These are phyloP conservation scores for Symbiodinium natans DNA, from an alignment of 73 alveolate genomes.

Conservation along the genomic window DNA sequence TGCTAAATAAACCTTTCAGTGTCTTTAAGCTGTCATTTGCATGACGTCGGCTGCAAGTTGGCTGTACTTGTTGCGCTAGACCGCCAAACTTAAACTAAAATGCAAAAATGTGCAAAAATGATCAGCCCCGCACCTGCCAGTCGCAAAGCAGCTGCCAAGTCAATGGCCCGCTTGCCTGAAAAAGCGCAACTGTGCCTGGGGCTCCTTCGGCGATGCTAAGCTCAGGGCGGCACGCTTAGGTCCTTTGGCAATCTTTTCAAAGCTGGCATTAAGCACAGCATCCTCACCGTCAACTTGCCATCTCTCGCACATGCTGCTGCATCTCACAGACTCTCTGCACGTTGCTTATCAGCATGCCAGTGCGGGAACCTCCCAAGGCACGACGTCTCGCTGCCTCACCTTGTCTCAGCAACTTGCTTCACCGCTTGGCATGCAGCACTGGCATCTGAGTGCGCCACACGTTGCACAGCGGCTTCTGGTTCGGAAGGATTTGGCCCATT, in stretches of 20 bases:
- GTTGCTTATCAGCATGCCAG: not conserved
- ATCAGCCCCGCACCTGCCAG: not conserved
- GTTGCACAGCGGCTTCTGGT: not conserved
- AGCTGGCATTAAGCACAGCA: not conserved
- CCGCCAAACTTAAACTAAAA: too few relatives aligned
- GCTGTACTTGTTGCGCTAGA: too few relatives aligned
- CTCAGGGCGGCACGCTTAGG: not conserved
- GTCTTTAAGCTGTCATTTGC: too few relatives aligned
- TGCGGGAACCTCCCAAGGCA: not conserved
- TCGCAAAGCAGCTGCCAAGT: not conserved
- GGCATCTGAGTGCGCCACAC: not conserved
- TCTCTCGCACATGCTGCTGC: not conserved
- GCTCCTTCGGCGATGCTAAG: not conserved
- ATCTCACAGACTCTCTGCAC: not conserved
- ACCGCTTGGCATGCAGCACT: not conserved
- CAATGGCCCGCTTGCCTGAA: not conserved
- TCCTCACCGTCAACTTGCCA: not conserved
- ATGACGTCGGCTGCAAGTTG: not conserved
- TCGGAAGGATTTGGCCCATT: not conserved
- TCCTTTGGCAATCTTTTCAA: not conserved
- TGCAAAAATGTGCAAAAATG: too few relatives aligned
- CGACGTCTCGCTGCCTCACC: not conserved
- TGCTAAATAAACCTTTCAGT: too few relatives aligned
- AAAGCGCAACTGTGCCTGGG: too few relatives aligned
- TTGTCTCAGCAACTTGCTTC: not conserved